These are phyloP conservation scores for Neonothopanus nambi DNA, from an alignment of 1,284 basidiomycete genomes.

Conservation along the genomic window DNA sequence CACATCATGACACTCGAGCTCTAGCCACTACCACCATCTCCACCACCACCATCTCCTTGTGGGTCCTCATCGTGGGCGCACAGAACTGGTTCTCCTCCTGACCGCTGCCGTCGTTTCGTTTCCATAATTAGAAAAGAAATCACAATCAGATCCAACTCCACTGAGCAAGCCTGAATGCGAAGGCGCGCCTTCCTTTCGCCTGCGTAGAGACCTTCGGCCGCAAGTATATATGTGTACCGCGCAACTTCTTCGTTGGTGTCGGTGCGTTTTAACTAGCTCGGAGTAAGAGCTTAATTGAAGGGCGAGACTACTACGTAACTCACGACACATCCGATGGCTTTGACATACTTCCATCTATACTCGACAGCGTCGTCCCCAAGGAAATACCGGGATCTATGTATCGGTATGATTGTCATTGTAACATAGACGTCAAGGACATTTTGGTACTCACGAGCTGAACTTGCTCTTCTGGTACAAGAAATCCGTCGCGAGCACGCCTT, in stretches of 20 bases:
- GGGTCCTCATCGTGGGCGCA: conserved; percentile 40
- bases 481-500: conserved; percentile 37
- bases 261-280: conserved; percentile 37
- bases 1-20: not conserved
- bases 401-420: not conserved
- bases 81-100: conserved; percentile 30
- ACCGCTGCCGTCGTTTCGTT: conserved; percentile 45
- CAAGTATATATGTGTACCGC: conserved; percentile 32
- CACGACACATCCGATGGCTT: conserved; percentile 42
- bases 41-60: conserved; percentile 35
- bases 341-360: conserved; percentile 50
- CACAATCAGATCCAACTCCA: conserved; percentile 52
- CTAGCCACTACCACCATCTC: conserved; percentile 22
- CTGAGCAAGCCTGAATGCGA: conserved; percentile 42
- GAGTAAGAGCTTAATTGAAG: not conserved
- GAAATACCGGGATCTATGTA: conserved; percentile 53
- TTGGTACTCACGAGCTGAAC: conserved; percentile 46
- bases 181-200: conserved; percentile 47
- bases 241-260: conserved; percentile 42
- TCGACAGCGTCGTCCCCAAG: conserved; percentile 48
- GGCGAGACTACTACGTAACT: conserved; percentile 17
- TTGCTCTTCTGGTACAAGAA: conserved; percentile 44
- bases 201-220: conserved; percentile 44
- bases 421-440: not conserved
- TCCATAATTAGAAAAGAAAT: conserved; percentile 55